These are phyloP conservation scores for Xerocomus spinulosus DNA, from an alignment of 768 basidiomycete species.

Conservation along the genomic window DNA sequence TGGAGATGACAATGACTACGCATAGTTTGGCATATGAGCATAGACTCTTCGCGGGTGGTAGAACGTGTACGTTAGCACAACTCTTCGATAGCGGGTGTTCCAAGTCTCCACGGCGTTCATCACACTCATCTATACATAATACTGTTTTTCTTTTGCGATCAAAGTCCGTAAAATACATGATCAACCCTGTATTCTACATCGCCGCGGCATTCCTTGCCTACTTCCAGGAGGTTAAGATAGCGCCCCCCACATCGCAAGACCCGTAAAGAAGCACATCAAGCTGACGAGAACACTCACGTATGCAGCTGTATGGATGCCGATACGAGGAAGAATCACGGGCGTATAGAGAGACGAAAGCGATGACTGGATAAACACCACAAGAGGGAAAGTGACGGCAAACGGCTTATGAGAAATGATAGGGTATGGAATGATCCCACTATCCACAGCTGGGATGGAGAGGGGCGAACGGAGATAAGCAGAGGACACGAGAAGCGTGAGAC, in stretches of 20 bases:
- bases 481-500: constrained; percentile 49
- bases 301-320: constrained; percentile 74
- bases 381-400: constrained; percentile 39
- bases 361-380: constrained; percentile 46
- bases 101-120: background rate
- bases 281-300: constrained; percentile 65
- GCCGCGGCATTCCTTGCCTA: background rate
- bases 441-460: constrained; percentile 31
- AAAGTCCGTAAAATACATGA: constrained; percentile 3
- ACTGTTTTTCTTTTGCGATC: background rate
- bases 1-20: constrained; percentile 14
- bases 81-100: background rate
- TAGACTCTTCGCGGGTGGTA: background rate
- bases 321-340: constrained; percentile 58
- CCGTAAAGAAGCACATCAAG: constrained; percentile 66
- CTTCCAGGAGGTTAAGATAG: constrained; percentile 36
- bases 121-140: background rate
- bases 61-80: constrained; percentile 6
- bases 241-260: constrained; percentile 68
- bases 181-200: background rate
- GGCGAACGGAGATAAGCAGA: constrained; percentile 58
- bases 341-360: constrained; percentile 62
- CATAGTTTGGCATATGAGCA: constrained; percentile 1
- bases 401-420: constrained; percentile 30
- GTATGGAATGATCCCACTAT: constrained; percentile 12